These are phyloP conservation scores for Lenwebbia sp. DNA, from an alignment of 345 rosid species.

Conservation along the genomic window DNA sequence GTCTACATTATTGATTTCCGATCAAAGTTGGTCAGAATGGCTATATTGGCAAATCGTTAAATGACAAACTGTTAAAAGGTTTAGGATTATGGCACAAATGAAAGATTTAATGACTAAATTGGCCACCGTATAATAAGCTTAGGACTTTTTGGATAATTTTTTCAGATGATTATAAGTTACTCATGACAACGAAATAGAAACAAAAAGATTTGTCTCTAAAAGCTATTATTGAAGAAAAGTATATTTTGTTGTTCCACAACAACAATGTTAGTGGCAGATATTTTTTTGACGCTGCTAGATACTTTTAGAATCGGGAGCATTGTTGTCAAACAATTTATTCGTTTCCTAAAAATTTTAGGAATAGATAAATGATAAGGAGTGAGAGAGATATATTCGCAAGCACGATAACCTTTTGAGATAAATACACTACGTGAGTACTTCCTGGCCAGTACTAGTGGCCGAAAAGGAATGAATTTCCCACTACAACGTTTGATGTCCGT, in stretches of 20 bases:
- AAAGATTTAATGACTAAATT: background rate
- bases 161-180: background rate
- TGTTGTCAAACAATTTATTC: background rate
- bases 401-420: background rate
- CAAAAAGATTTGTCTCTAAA: background rate
- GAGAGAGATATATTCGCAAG: background rate
- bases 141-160: background rate
- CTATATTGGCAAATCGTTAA: background rate
- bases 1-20: fast-evolving
- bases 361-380: background rate
- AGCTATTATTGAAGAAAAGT: background rate
- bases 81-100: background rate
- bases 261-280: background rate
- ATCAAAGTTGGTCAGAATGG: background rate
- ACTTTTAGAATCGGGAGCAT: background rate
- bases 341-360: background rate
- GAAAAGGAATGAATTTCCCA: background rate
- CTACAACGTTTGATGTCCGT: background rate
- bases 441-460: background rate
- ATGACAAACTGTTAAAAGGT: background rate
- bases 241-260: background rate
- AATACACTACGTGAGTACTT: background rate
- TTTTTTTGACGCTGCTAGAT: background rate
- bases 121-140: too few species aligned
- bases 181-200: background rate